phyloP scores from a whole-genome alignment of 306 rosid genomes.

The Quercus glauca region DNA sequence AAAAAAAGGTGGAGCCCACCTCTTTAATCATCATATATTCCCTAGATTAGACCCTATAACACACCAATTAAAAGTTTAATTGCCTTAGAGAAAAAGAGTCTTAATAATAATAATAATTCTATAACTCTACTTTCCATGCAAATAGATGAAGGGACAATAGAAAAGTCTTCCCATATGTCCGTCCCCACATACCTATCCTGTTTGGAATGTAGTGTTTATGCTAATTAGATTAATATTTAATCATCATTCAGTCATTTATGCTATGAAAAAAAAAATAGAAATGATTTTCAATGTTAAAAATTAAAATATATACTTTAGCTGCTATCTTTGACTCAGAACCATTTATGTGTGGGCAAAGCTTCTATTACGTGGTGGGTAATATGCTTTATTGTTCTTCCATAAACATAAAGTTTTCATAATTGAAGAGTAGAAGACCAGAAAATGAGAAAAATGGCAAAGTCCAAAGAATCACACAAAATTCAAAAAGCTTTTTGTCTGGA shows the following conservation, averaged over 20 bases:
- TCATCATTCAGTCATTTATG: not conserved
- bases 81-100: not conserved
- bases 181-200: too few species aligned
- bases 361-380: not conserved
- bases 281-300: not conserved
- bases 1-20: not conserved
- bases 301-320: not conserved
- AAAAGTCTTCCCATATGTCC: not conserved
- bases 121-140: not conserved
- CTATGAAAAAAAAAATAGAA: not conserved
- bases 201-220: too few species aligned
- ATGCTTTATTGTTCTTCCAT: not conserved
- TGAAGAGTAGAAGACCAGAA: not conserved
- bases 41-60: not conserved
- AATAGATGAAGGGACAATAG: not conserved
- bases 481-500: not conserved
- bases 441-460: not conserved
- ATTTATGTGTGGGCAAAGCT: too few species aligned
- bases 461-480: not conserved
- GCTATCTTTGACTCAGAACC: constrained; percentile 1
- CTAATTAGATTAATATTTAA: too few species aligned
- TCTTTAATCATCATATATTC: constrained; percentile 7
- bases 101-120: not conserved
- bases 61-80: not conserved
- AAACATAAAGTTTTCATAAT: not conserved